Conservation (phyloP, 192 early-diverging fungal genomes). For the Podila minutissima region DNA sequence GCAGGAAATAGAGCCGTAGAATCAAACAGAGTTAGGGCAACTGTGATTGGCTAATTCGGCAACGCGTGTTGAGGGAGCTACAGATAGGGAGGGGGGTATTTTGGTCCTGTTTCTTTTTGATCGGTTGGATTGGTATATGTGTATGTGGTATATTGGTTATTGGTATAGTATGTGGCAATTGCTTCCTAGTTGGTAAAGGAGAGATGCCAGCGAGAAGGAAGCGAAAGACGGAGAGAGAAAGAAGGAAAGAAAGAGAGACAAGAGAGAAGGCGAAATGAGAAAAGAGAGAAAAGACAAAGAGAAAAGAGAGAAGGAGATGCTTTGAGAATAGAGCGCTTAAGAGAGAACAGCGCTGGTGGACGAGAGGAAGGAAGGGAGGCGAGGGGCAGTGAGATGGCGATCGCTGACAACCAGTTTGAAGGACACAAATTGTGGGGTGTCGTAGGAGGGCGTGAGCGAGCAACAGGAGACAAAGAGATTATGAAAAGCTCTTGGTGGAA, state of each 20-base stretch:
- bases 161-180: neutral
- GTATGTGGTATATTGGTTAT: neutral
- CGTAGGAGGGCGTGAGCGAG: no score
- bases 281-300: no score
- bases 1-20: no score
- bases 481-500: neutral
- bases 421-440: no score
- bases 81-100: neutral
- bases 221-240: neutral
- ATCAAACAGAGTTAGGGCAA: neutral
- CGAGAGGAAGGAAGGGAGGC: neutral
- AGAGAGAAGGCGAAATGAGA: conserved; percentile 2
- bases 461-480: neutral
- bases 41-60: neutral
- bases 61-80: neutral
- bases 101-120: conserved; percentile 1
- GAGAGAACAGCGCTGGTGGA: neutral
- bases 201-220: neutral
- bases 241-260: neutral
- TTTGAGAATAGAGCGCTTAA: no score
- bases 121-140: neutral
- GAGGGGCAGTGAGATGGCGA: no score
- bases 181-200: neutral
- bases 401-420: no score
- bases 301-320: neutral